Conservation (phyloP, 1,284 basidiomycete genomes). For the Apiotrichum siamense region DNA sequence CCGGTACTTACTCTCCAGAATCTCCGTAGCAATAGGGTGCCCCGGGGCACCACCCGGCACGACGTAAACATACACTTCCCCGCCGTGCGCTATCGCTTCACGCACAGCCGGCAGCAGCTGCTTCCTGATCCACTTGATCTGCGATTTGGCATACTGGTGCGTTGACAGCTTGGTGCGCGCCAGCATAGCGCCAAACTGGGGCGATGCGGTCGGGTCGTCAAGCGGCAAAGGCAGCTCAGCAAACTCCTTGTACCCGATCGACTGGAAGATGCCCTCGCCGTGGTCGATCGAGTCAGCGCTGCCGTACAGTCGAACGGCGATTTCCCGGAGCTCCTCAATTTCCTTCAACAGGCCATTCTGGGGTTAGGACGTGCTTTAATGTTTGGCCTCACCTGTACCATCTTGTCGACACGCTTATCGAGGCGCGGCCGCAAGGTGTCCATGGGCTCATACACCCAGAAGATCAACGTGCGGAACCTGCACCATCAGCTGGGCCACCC, state of each 20-base stretch:
- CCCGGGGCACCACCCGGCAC: conserved; percentile 58
- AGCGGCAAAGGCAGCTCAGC: conserved; percentile 47
- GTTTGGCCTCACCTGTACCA: conserved; percentile 65
- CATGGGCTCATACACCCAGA: conserved; percentile 85
- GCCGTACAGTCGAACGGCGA: conserved; percentile 42
- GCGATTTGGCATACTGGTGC: conserved; percentile 83
- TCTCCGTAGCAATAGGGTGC: conserved; percentile 52
- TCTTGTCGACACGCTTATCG: conserved; percentile 74
- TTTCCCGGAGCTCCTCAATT: conserved; percentile 54
- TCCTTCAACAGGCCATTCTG: conserved; percentile 81
- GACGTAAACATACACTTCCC: conserved; percentile 43
- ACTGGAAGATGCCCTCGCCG: conserved; percentile 76
- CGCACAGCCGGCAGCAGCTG: conserved; percentile 74
- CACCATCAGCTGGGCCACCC: neutral
- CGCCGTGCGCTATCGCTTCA: conserved; percentile 49
- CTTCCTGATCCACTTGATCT: conserved; percentile 87
- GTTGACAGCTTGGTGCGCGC: conserved; percentile 81
- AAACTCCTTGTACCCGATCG: conserved; percentile 94
- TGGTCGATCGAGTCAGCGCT: conserved; percentile 31
- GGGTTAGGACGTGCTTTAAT: neutral
- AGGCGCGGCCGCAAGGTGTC: conserved; percentile 62
- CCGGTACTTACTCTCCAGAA: conserved; percentile 55
- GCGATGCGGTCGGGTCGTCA: conserved; percentile 15
- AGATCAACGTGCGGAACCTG: conserved; percentile 76
- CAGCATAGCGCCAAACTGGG: conserved; percentile 56